Base-by-base conservation (phyloP, 257 asterid genomes). In the Solanum sitiens region DNA sequence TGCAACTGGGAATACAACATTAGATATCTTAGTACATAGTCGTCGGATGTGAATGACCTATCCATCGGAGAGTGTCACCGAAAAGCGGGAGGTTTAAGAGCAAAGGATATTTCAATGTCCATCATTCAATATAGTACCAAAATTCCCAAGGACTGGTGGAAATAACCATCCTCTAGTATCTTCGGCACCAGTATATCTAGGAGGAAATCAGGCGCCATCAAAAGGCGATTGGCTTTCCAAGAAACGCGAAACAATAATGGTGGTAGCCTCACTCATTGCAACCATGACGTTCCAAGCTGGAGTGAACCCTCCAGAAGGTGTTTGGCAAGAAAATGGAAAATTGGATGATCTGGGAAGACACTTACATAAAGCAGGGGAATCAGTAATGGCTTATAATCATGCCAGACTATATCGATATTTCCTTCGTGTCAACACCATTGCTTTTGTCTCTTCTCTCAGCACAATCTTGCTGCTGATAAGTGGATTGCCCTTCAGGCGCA, bases 361-460 rank as follows among this genome's bases (percentile, higher is more conserved):
- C 3, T 89, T 88, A 13, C 92, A 88, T 86, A 76, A 68, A 21
- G 94, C 93, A 4, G 95, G 94, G 37, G 93, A 91, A 53, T 89
- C 95, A 0, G 88, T 93, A 61, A 93, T 93, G 94, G 90, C 95
- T 1, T 27, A 92, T 47, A 56, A 59, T 9, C 89, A 89, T 86
- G 89, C 92, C 0, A 86, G 8, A 21, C 40, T 71, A 0, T 94
- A 72, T 35, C 83, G 82, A 50, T 88, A 42, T 76, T 91, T 91
- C 88, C 39, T 92, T 37, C 87, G 91, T 1, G 56, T 88, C 27
- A 94, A 94, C 44, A 92, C 95, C 0, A 50, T 91, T n/a, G 91
- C 92, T 75, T 94, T 93, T 10, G 91, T 93, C 61, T 87, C 95
- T 13, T 92, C 96, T n/a, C 94, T 93, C 8, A 93, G 92, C 35